Evolutionary conservation across 1,284 basidiomycete genomes (phyloP).

Genomic region (Xanthoconium separans): DNA sequence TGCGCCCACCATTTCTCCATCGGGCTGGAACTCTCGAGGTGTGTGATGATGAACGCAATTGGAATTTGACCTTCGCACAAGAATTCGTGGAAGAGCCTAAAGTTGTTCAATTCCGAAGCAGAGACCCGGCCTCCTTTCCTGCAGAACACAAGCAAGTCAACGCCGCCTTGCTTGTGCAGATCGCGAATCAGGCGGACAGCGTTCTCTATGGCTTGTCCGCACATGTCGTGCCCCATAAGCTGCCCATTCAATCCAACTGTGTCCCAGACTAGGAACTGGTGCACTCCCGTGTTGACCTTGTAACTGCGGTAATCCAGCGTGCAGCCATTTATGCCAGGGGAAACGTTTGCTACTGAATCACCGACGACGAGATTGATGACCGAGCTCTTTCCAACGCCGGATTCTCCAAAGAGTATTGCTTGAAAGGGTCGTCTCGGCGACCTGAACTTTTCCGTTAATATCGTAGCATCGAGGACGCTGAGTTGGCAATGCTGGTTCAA

Average conservation of each 20-base stretch:
- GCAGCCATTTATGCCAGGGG: conserved; percentile 17
- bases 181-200: conserved; percentile 34
- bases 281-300: conserved; percentile 17
- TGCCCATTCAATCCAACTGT: conserved; percentile 32
- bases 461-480: conserved; percentile 6
- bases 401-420: conserved; percentile 23
- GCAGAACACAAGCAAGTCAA: conserved; percentile 41
- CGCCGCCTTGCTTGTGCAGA: conserved; percentile 30
- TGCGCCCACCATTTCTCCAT: conserved; percentile 31
- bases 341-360: conserved; percentile 11
- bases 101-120: conserved; percentile 27
- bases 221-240: conserved; percentile 6
- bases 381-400: conserved; percentile 31
- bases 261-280: conserved; percentile 35
- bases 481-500: conserved; percentile 17
- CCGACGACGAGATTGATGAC: conserved; percentile 29
- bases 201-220: conserved; percentile 32
- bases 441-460: conserved; percentile 19
- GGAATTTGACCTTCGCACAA: conserved; percentile 38
- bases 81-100: conserved; percentile 35
- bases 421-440: conserved; percentile 14
- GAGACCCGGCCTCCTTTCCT: conserved; percentile 31
- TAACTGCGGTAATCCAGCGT: conserved; percentile 24
- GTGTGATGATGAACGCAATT: conserved; percentile 39
- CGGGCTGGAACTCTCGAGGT: conserved; percentile 31